phyloP scores from a whole-genome alignment of 805 yeast genomes.

The Wickerhamomyces bovis region DNA sequence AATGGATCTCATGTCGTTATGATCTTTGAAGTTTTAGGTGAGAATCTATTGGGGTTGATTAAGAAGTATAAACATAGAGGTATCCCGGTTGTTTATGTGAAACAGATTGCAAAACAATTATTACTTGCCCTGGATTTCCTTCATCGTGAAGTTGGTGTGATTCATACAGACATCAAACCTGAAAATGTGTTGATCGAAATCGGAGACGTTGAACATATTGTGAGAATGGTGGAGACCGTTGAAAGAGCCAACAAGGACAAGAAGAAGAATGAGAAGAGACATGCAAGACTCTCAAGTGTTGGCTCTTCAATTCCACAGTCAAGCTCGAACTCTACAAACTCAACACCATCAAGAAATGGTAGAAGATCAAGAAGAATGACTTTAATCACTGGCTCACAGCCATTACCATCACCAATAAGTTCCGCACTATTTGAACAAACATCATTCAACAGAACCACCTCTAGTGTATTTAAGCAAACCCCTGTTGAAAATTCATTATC shows the following conservation, averaged over 20 bases:
- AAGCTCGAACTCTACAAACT: constrained; percentile 13
- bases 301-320: constrained; percentile 10
- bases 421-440: constrained; percentile 26
- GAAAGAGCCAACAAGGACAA: constrained; percentile 44
- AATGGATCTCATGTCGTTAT: constrained; percentile 92
- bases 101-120: constrained; percentile 76
- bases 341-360: constrained; percentile 24
- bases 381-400: constrained; percentile 85
- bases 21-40: constrained; percentile 98
- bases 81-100: constrained; percentile 68
- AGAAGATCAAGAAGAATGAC: constrained; percentile 63
- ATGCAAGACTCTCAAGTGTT: constrained; percentile 23
- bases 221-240: constrained; percentile 55
- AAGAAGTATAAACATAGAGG: constrained; percentile 73
- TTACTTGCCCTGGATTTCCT: constrained; percentile 65
- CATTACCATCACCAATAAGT: constrained; percentile 81
- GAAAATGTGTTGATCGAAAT: constrained; percentile 75
- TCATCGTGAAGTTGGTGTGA: constrained; percentile 67
- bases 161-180: constrained; percentile 70
- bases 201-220: constrained; percentile 77
- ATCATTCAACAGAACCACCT: constrained; percentile 16
- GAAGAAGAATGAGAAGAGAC: constrained; percentile 36
- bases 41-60: constrained; percentile 79
- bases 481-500: constrained; percentile 32
- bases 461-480: background rate